Percentiles rank a stretch among this genome's conserved stretches.
Evolutionary conservation across 495 filamentous ascomycete genomes (phyloP).

Genomic region (Xylaria flabelliformis): DNA sequence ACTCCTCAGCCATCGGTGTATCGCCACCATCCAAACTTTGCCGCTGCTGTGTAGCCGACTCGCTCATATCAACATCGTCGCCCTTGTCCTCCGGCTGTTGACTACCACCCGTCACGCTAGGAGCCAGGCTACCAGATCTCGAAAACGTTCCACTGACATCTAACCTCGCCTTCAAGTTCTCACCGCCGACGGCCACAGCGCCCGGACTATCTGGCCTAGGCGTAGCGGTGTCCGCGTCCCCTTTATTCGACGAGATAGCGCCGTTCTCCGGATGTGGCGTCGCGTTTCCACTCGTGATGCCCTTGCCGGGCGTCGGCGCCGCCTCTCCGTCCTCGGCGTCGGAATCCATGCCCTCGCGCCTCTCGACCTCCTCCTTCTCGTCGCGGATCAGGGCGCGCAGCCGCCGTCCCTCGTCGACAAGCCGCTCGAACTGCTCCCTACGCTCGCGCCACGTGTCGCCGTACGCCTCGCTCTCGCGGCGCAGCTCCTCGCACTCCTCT

Average conservation of each 20-base stretch:
- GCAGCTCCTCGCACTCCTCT: constrained; percentile 85
- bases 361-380: constrained; percentile 87
- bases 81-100: constrained; percentile 57
- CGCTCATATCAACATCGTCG: constrained; percentile 67
- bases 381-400: constrained; percentile 86
- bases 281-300: constrained; percentile 44
- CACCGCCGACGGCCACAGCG: constrained; percentile 29
- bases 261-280: constrained; percentile 51
- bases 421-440: constrained; percentile 84
- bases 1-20: constrained; percentile 52
- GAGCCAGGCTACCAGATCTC: constrained; percentile 49
- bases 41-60: constrained; percentile 50
- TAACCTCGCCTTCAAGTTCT: constrained; percentile 48
- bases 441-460: constrained; percentile 84
- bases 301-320: constrained; percentile 51
- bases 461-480: constrained; percentile 82
- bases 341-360: constrained; percentile 81
- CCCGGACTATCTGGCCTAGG: constrained; percentile 56
- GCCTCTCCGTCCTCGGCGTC: constrained; percentile 71
- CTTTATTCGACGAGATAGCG: constrained; percentile 36
- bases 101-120: constrained; percentile 54
- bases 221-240: constrained; percentile 51
- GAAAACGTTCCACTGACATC: constrained; percentile 57
- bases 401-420: constrained; percentile 89
- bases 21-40: constrained; percentile 42